Conservation (phyloP, 768 basidiomycete genomes). For the Royoungia palumana region DNA sequence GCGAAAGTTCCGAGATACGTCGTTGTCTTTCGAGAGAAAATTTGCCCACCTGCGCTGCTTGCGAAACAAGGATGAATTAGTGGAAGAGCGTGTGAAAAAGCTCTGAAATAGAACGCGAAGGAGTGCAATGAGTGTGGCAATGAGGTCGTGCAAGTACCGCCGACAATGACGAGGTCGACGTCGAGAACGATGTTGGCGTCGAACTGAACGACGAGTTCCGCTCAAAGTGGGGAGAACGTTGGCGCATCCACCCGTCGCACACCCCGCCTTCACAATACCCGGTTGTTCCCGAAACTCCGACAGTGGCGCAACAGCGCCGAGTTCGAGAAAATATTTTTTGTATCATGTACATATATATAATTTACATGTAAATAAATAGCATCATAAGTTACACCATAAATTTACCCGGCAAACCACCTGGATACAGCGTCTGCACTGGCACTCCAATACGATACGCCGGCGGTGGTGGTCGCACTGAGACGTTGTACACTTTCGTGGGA, state of each 20-base stretch:
- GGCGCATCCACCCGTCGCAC: conserved; percentile 5
- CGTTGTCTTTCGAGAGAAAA: conserved; percentile 21
- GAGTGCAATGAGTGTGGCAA: conserved; percentile 11
- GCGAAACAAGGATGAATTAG: conserved; percentile 27
- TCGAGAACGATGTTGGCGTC: conserved; percentile 7
- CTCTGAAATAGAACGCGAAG: conserved; percentile 13
- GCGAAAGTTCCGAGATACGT: conserved; percentile 1
- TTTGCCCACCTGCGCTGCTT: conserved; percentile 27
- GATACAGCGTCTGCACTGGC: too few species aligned
- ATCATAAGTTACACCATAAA: too few species aligned
- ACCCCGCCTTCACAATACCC: conserved; percentile 16
- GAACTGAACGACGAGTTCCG: conserved; percentile 11
- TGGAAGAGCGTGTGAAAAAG: conserved; percentile 27
- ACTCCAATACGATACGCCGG: neutral
- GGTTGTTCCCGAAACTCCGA: conserved; percentile 33
- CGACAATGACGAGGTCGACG: conserved; percentile 3
- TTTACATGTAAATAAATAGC: too few species aligned
- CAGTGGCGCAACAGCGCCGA: conserved; percentile 11
- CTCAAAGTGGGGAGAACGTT: conserved; percentile 18
- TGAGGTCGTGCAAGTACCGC: conserved; percentile 8
- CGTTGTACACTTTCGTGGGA: conserved; percentile 17
- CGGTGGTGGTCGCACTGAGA: conserved; percentile 7
- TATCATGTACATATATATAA: too few species aligned
- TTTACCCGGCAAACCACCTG: too few species aligned
- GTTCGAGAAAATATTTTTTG: neutral